Base-by-base conservation (phyloP, 805 yeast genomes). In the Hanseniaspora mollemarum region DNA sequence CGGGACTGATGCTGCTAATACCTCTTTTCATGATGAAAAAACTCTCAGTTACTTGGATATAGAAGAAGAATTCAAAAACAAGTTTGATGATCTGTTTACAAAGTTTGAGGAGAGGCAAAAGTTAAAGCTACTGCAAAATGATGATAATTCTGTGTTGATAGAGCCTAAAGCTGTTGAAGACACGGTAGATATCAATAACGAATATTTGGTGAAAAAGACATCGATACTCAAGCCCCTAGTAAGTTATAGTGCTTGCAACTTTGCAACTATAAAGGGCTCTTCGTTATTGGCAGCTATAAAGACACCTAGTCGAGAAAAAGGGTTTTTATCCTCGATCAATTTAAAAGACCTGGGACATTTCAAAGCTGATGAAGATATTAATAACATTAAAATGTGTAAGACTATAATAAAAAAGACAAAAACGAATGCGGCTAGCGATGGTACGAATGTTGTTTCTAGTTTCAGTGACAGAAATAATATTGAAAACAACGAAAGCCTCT, bases 311-410 rank as follows among this genome's bases (percentile, higher is more conserved):
- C 24, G 51, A 48, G 51, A 48, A 18, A 40, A 9, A 13, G 51
- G 51, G 22, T 48, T 40, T 32, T 40, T 48, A 13, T 24, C 45
- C 4, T 40, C 41, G 15, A 48, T 48, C 18, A 16, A 39, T 26
- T 10, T 48, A 12, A 15, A 19, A 13, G 24, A 40, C 6, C 21
- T 48, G 25, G 6, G 16, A 5, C 10, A 24, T 9, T 24, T 24
- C 33, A 36, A 40, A 8, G 31, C 32, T 22, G 31, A 29, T 13
- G 21, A 48, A 18, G 45, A 33, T 15, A 26, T 48, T 18, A 28
- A 25, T 2, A 32, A 28, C 19, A 48, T 48, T 5, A 48, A 48
- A 42, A 33, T 48, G 40, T 40, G 51, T 40, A 48, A 48, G 33
- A 42, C 38, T 26, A 40, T 48, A n/a, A 39, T 25, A 36, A 46